phyloP scores from a whole-genome alignment of 139 green algal genomes.

The Picochlorum sp. region DNA sequence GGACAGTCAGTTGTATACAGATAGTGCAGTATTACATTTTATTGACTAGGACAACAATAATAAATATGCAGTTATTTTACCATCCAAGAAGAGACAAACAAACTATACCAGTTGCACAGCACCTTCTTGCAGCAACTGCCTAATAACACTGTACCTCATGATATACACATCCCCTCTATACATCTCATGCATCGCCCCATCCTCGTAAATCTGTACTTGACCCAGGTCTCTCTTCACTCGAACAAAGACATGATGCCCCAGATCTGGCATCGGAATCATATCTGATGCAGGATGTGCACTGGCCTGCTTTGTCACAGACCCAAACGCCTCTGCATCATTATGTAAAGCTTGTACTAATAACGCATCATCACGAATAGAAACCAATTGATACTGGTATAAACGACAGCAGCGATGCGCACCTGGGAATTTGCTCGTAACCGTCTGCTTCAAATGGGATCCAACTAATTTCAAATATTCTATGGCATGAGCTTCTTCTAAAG shows the following conservation, averaged over 20 bases:
- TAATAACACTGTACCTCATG: constrained; percentile 25
- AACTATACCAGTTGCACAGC: constrained; percentile 27
- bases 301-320: constrained; percentile 25
- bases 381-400: background rate
- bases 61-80: background rate
- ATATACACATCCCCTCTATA: constrained; percentile 39
- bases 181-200: constrained; percentile 32
- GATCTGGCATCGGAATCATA: constrained; percentile 28
- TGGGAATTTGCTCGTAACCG: constrained; percentile 22
- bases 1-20: too few species aligned
- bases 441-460: constrained; percentile 23
- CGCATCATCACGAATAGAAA: background rate
- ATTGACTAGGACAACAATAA: background rate
- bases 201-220: constrained; percentile 26
- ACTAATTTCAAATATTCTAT: constrained; percentile 23
- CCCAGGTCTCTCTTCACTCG: constrained; percentile 31
- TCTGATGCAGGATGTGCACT: constrained; percentile 19
- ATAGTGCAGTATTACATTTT: too few species aligned
- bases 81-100: too few species aligned
- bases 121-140: constrained; percentile 17
- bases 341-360: too few species aligned
- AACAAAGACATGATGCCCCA: constrained; percentile 35
- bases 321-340: constrained; percentile 31
- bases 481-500: constrained; percentile 20
- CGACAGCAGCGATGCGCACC: too few species aligned